phyloP scores from a whole-genome alignment of 306 rosid genomes.

The Vigna hirtella region DNA sequence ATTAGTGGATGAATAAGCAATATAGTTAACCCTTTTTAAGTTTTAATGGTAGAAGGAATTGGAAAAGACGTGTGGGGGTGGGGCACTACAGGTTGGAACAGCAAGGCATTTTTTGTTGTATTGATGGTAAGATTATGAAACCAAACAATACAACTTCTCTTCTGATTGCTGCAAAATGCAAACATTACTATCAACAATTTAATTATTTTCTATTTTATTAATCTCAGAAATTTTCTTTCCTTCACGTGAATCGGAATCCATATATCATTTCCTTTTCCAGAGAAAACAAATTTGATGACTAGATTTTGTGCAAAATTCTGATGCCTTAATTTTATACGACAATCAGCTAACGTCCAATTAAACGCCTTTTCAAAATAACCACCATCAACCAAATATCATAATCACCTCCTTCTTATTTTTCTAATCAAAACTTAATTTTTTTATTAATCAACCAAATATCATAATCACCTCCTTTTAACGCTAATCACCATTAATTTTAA shows the following conservation, averaged over 20 bases:
- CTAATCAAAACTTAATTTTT: too few relatives aligned
- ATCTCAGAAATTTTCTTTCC: conserved; percentile 24
- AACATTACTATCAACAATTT: background rate
- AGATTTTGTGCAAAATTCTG: background rate
- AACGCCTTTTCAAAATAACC: too few relatives aligned
- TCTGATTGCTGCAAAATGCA: conserved; percentile 10
- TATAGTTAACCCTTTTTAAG: too few relatives aligned
- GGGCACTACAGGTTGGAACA: conserved; percentile 41
- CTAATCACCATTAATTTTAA: too few relatives aligned
- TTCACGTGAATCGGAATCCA: conserved; percentile 14
- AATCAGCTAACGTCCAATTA: too few relatives aligned
- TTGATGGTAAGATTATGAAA: conserved; percentile 18
- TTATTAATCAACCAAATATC: too few relatives aligned
- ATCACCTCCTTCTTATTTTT: too few relatives aligned
- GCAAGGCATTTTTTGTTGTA: conserved; percentile 44
- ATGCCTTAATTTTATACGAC: too few relatives aligned
- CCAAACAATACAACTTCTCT: background rate
- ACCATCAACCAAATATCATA: too few relatives aligned
- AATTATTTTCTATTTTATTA: conserved; percentile 9
- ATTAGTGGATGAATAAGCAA: too few relatives aligned
- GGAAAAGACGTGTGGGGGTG: conserved; percentile 6
- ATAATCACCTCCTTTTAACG: too few relatives aligned
- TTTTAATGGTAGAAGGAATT: background rate
- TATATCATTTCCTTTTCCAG: conserved; percentile 15
- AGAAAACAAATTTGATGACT: conserved; percentile 2